Conservation (phyloP, 163 green algal genomes). For the Volvox carteri region DNA sequence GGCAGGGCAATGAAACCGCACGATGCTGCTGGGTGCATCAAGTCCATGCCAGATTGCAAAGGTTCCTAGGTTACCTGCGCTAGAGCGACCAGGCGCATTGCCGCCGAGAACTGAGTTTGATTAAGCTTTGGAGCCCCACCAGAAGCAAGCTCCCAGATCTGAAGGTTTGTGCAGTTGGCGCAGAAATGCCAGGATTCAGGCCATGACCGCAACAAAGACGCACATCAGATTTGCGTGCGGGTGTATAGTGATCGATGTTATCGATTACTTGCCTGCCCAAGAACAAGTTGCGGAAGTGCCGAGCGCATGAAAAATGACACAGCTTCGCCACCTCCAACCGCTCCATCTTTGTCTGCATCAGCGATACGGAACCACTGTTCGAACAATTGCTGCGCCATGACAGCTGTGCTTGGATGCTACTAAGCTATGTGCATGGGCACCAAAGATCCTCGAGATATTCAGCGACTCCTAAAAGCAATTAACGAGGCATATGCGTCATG, state of each 20-base stretch:
- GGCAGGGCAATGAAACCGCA: too few species aligned
- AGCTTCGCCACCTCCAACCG: constrained; percentile 82
- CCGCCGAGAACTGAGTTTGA: constrained; percentile 84
- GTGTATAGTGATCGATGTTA: too few species aligned
- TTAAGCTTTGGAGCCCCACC: constrained; percentile 79
- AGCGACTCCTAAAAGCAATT: too few species aligned
- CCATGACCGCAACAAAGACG: background rate
- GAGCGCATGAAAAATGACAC: constrained; percentile 89
- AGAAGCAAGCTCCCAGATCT: constrained; percentile 91
- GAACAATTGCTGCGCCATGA: constrained; percentile 57
- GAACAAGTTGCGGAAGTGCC: constrained; percentile 77
- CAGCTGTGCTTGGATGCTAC: background rate
- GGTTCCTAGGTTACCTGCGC: constrained; percentile 73
- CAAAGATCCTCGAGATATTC: too few species aligned
- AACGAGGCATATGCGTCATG: too few species aligned
- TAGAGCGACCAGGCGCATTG: constrained; percentile 88
- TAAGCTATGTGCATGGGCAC: background rate
- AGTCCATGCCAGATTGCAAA: too few species aligned
- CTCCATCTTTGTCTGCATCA: constrained; percentile 82
- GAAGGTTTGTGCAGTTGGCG: background rate
- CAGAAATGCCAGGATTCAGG: background rate
- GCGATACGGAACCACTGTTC: constrained; percentile 83
- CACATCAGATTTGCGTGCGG: background rate
- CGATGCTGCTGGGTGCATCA: too few species aligned
- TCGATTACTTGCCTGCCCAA: constrained; percentile 82